Evolutionary conservation across 345 rosid genomes (phyloP), one percentile per base, ranked within the genome.

Genomic region (Cardamine chenopodiifolia): DNA sequence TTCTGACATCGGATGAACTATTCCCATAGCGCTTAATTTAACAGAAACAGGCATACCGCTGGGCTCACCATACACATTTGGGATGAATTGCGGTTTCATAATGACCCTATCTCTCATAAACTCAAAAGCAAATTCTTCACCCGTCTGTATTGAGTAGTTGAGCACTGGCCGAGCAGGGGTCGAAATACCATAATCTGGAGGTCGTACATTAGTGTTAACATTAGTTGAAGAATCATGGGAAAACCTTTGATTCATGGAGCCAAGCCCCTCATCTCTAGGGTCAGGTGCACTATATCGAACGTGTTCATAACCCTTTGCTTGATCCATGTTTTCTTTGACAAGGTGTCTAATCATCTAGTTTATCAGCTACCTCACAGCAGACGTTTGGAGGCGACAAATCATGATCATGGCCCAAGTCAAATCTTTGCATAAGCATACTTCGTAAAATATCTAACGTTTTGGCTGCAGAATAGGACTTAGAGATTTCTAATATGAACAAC

Each of bases 61-160:
- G 40, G 78, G 64, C 25, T 65, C 81, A 49, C 34, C 62, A 64
- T 70, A 77, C 45, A 48, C 54, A 64, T 56, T 77, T 1, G 76
- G 80, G 68, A 64, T 57, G 80, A 26, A 70, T 5, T 57, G 81
- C 58, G 66, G 81, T 19, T 62, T 78, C 62, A 58, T 52, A 72
- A 64, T 37, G 3, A 37, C 76, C 55, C 80, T 64, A 49, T 77
- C 76, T 77, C 77, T 60, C 78, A 78, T 78, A 60, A 78, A 78
- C 59, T 78, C 81, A 59, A 78, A 72, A 48, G 77, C 77, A 72
- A 78, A 78, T 44, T 78, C 81, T 78, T 78, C 81, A 66, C 81
- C 81, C 1, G 81, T 78, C 70, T 78, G 81, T 49, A 78, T 78
- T 17, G 81, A 78, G 81, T 72, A 78, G 72, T 78, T 78, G 3